These are phyloP conservation scores for Tylopilus subfusipes DNA, from an alignment of 768 basidiomycete genomes.

Conservation along the genomic window DNA sequence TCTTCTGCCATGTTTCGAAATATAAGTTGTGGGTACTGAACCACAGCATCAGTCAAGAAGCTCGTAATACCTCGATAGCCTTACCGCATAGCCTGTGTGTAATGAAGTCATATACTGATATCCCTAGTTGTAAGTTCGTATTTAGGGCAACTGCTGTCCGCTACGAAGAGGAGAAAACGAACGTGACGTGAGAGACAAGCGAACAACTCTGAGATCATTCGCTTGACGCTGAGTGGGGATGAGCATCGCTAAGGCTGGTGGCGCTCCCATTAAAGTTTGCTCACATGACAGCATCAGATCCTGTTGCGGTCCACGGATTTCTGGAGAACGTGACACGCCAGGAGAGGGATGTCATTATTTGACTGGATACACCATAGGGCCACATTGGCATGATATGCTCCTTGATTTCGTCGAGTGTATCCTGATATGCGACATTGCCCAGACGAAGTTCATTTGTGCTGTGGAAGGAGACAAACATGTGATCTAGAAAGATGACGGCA, in stretches of 20 bases:
- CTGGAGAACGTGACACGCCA: conserved; percentile 65
- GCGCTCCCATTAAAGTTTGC: conserved; percentile 10
- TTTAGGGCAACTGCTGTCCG: conserved; percentile 10
- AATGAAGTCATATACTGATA: conserved; percentile 66
- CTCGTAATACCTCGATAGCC: conserved; percentile 11
- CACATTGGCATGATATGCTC: conserved; percentile 58
- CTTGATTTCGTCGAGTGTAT: conserved; percentile 57
- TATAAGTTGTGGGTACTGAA: conserved; percentile 60
- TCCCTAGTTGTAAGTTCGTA: conserved; percentile 43
- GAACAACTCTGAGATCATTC: conserved; percentile 59
- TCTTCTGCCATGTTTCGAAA: conserved; percentile 56
- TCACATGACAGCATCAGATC: conserved; percentile 53
- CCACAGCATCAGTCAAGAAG: conserved; percentile 11
- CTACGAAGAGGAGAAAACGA: conserved; percentile 20
- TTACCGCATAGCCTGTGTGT: conserved; percentile 53
- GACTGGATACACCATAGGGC: conserved; percentile 57
- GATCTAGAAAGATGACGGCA: conserved; percentile 43
- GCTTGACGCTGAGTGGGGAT: conserved; percentile 48
- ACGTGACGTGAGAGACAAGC: conserved; percentile 58
- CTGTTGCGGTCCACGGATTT: conserved; percentile 64
- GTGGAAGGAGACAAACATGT: conserved; percentile 69
- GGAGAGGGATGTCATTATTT: conserved; percentile 35
- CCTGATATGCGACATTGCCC: conserved; percentile 44
- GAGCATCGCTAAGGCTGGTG: conserved; percentile 2
- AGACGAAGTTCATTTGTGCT: conserved; percentile 60